A percentile compares a stretch with the other conserved stretches of the same genome.
phyloP scores from a whole-genome alignment of 768 basidiomycete species.

The Holtermannia corniformis region DNA sequence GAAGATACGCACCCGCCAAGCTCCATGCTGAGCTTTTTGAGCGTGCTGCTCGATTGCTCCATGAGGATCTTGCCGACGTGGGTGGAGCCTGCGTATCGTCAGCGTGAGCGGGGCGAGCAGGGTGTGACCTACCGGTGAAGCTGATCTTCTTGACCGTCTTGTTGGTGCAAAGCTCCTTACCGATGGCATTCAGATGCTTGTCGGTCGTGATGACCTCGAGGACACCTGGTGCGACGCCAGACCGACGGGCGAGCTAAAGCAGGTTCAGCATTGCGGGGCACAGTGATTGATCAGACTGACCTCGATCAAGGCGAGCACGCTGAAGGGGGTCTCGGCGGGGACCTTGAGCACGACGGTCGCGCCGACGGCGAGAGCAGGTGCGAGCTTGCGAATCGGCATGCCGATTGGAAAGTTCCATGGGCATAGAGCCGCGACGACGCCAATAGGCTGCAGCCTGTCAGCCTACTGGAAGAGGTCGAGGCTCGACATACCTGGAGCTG shows the following conservation, averaged over 20 bases:
- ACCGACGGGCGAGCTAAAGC: conserved; percentile 64
- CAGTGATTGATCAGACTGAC: conserved; percentile 43
- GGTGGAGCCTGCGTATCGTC: conserved; percentile 20
- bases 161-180: conserved; percentile 88
- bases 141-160: conserved; percentile 75
- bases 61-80: conserved; percentile 44
- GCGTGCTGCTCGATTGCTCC: conserved; percentile 33
- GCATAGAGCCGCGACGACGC: not conserved
- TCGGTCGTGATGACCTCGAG: conserved; percentile 88
- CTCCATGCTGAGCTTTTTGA: conserved; percentile 43
- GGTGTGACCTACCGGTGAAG: conserved; percentile 64
- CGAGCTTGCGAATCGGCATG: conserved; percentile 50
- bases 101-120: not conserved
- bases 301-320: conserved; percentile 81
- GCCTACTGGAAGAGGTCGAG: conserved; percentile 5
- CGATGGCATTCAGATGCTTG: conserved; percentile 74
- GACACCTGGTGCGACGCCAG: conserved; percentile 91
- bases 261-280: not conserved
- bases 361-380: conserved; percentile 70
- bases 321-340: conserved; percentile 89
- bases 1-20: conserved; percentile 23
- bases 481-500: conserved; percentile 58
- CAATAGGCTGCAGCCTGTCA: conserved; percentile 41
- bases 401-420: conserved; percentile 81
- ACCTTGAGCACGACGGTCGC: conserved; percentile 94